Conservation (phyloP, 192 early-diverging fungal species). For the Chytriomyces sp. region DNA sequence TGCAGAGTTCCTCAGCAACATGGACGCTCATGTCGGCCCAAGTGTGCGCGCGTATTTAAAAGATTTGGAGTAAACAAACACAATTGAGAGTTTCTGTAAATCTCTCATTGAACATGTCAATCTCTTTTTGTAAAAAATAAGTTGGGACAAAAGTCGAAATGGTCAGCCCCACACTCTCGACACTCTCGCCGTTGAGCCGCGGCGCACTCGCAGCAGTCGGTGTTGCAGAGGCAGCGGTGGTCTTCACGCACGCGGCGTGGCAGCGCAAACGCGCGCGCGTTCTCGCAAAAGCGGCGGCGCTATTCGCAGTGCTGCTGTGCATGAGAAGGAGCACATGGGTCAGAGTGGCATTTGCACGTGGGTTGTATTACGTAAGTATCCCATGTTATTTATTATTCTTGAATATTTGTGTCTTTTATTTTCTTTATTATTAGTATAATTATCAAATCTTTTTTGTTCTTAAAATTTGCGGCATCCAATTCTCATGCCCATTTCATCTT, state of each 20-base stretch:
- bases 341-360: neutral
- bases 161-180: neutral
- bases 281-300: neutral
- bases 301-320: neutral
- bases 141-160: too few species aligned
- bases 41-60: neutral
- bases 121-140: too few species aligned
- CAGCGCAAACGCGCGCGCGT: neutral
- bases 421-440: neutral
- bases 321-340: neutral
- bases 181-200: neutral
- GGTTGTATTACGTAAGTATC: neutral
- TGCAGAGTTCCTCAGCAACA: too few species aligned
- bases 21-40: too few species aligned
- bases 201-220: neutral
- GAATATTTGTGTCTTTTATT: neutral
- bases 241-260: neutral
- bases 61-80: neutral
- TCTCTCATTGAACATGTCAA: neutral
- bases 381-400: neutral
- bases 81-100: neutral
- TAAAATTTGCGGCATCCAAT: neutral
- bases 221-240: neutral
- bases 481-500: neutral
- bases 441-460: neutral